Percentiles rank a stretch among this genome's conserved stretches.
Conservation (phyloP, 1,284 basidiomycete genomes). For the Apiotrichum veenhuisii region DNA sequence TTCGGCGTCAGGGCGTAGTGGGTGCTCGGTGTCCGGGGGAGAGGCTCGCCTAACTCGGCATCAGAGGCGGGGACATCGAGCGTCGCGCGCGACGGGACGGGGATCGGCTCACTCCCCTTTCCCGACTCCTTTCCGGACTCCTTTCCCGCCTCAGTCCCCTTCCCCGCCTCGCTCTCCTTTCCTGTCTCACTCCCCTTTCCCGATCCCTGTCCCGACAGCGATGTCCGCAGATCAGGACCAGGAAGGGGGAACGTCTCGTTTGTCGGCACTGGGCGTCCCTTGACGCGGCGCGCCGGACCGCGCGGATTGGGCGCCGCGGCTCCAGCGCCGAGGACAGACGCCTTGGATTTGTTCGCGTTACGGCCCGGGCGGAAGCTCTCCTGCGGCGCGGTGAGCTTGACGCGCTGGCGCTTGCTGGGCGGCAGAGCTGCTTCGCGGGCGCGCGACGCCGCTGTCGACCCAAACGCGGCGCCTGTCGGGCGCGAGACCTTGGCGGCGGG, state of each 20-base stretch:
- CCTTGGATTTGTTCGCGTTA: constrained; percentile 12
- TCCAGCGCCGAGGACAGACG: constrained; percentile 3
- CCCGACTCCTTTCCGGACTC: not conserved
- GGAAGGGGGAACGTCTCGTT: constrained; percentile 16
- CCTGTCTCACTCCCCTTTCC: not conserved
- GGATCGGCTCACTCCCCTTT: not conserved
- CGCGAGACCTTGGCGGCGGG: not conserved
- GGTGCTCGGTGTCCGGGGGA: constrained; percentile 1
- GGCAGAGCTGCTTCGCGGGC: constrained; percentile 26
- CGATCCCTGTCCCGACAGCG: not conserved
- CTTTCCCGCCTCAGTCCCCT: not conserved
- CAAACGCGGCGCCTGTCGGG: not conserved
- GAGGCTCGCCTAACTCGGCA: not conserved
- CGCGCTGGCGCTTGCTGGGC: constrained; percentile 32
- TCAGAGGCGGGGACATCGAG: not conserved
- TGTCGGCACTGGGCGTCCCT: not conserved
- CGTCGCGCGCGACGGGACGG: not conserved
- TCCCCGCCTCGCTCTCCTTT: not conserved
- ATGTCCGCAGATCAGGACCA: constrained; percentile 3
- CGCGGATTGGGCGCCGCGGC: not conserved
- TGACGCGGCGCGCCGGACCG: not conserved
- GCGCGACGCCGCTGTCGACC: constrained; percentile 17
- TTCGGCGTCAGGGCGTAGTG: not conserved
- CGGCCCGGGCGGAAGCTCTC: constrained; percentile 37
- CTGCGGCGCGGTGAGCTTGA: constrained; percentile 38